Conservation (phyloP, 495 filamentous ascomycete genomes). For the Penicillium desertorum region DNA sequence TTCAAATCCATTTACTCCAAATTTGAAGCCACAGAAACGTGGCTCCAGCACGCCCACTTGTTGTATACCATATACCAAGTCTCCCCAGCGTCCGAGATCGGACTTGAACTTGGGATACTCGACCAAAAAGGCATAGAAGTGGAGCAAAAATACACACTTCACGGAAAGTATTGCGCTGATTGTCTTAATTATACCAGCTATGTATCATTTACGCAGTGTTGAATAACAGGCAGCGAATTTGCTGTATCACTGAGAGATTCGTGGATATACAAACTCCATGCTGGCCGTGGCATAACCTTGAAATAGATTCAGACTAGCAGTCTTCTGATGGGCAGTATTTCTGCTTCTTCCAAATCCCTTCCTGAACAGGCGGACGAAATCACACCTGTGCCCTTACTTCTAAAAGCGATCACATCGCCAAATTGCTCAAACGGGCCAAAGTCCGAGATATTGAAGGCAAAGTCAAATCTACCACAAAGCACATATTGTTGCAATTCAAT, state of each 20-base stretch:
- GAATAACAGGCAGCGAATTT: neutral
- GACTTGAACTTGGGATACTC: neutral
- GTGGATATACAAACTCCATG: neutral
- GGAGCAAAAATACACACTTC: neutral
- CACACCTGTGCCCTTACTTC: neutral
- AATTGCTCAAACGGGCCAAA: neutral
- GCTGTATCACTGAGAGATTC: neutral
- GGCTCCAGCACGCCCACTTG: neutral
- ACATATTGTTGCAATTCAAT: neutral
- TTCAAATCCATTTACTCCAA: neutral
- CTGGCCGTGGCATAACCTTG: neutral
- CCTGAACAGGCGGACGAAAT: neutral
- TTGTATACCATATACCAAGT: neutral
- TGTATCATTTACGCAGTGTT: neutral
- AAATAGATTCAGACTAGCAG: neutral
- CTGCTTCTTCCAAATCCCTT: neutral
- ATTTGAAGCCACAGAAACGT: neutral
- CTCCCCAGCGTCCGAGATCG: constrained; percentile 3
- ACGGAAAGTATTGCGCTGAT: neutral
- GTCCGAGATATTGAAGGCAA: neutral
- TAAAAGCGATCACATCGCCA: neutral
- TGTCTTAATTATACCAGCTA: neutral
- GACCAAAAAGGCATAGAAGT: neutral
- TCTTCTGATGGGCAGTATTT: neutral
- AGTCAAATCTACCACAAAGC: neutral